Base-by-base conservation (phyloP, 352 stramenopile genomes). In the Phytopythium aichiense region DNA sequence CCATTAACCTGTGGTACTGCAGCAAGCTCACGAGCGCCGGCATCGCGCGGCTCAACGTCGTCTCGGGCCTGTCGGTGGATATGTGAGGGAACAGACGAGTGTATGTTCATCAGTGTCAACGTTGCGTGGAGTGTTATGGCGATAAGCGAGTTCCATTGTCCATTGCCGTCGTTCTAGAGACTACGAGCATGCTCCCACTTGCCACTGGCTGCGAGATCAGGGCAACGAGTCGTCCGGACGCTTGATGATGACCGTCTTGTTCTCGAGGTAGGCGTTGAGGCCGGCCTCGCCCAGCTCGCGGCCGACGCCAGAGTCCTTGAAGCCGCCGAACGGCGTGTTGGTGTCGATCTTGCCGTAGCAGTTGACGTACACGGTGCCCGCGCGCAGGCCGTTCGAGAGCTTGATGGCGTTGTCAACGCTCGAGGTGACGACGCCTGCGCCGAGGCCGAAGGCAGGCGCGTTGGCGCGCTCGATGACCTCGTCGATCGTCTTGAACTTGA, bases 281-380 rank as follows among this genome's bases (percentile, higher is more conserved):
- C 81, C 86, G 38, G 80, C 61, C 63, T 91, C 69, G 53, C 87
- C 87, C 42, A 81, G 76, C 71, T 95, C 87, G 25, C 87, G 81
- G 53, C 87, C 87, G 35, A 92, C 68, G 25, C 87, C 87, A 46
- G 78, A 91, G 65, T 93, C 72, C 83, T 94, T 93, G 76, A 83
- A 91, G 46, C 87, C 87, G n/a, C 87, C 87, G 53, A 92, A 95
- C 22, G 83, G 80, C 61, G 94, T 90, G 59, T 85, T 80, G 31
- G 71, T 74, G 59, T 95, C 88, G 38, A 94, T 93, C 13, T 94
- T 63, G 46, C 96, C 77, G 71, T 97, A 98, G 72, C 81, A 96
- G 78, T 98, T 99, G 13, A 98, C 81, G 65, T 92, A 96, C 33
- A 98, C 88, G 18, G 96, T 97, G 35, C 94, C 94, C 58, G 80